phyloP scores from a whole-genome alignment of 768 basidiomycete genomes.

The button mushroom (Agaricus bisporus) region DNA sequence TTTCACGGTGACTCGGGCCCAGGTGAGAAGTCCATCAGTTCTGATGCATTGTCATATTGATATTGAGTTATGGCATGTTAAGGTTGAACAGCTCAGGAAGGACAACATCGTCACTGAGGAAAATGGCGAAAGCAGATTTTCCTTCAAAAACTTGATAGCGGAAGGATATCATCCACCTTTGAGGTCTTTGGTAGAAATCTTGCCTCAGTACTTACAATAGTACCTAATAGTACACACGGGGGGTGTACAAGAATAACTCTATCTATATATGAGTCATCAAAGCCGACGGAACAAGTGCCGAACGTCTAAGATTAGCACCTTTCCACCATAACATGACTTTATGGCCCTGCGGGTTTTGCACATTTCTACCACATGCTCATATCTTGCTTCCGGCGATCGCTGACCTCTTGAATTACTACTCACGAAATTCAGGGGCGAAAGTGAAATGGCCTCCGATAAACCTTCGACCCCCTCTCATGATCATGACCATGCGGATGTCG shows the following conservation, averaged over 20 bases:
- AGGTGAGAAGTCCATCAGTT: conserved; percentile 33
- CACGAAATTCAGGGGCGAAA: no score
- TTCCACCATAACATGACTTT: no score
- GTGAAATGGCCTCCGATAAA: background rate
- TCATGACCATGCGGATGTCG: background rate
- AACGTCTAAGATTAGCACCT: background rate
- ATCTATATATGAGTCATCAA: background rate
- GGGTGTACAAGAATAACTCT: background rate
- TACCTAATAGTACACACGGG: background rate
- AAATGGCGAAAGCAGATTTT: conserved; percentile 21
- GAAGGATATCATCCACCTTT: conserved; percentile 29
- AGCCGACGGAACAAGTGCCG: background rate
- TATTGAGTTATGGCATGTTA: background rate
- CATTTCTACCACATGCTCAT: no score
- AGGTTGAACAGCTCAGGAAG: conserved; percentile 57
- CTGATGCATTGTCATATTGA: background rate
- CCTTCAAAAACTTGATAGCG: conserved; percentile 33
- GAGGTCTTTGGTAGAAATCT: conserved; percentile 42
- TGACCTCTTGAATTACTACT: no score
- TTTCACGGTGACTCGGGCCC: conserved; percentile 65
- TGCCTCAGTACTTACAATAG: conserved; percentile 45
- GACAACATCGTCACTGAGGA: conserved; percentile 48
- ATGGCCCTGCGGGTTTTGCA: no score
- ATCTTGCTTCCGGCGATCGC: no score
- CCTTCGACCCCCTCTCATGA: background rate